Conservation (phyloP, 1,284 basidiomycete species). For the Moesziomyces parantarcticus region DNA sequence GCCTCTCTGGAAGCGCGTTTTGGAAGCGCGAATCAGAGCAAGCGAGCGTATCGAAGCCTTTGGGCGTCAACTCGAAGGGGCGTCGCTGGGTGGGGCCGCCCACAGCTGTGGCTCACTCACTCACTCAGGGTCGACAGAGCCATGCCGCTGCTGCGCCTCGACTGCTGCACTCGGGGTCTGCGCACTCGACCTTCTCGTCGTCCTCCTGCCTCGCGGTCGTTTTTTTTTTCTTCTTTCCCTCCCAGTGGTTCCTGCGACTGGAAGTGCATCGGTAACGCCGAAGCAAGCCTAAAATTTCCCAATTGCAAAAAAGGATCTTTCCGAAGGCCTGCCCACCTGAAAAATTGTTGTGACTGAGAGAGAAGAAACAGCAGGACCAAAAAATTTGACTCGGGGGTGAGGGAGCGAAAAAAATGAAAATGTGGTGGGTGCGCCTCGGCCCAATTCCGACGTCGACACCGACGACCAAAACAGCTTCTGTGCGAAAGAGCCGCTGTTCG, state of each 20-base stretch:
- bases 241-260: neutral
- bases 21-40: neutral
- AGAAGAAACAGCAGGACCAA: constrained; percentile 2
- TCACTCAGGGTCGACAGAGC: too few relatives aligned
- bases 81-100: neutral
- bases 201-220: too few relatives aligned
- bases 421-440: constrained; percentile 3
- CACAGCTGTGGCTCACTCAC: neutral
- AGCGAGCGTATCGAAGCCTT: neutral
- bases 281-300: too few relatives aligned
- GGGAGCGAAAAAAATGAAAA: neutral
- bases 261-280: too few relatives aligned
- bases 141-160: neutral
- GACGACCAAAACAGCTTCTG: too few relatives aligned
- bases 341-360: constrained; percentile 5
- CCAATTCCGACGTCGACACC: neutral
- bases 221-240: neutral
- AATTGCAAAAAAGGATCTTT: constrained; percentile 8
- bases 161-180: neutral
- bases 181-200: too few relatives aligned
- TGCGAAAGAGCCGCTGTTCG: neutral
- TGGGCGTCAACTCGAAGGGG: neutral
- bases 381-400: constrained; percentile 9
- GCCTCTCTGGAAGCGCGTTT: too few relatives aligned
- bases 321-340: neutral